A percentile compares a stretch with the other conserved stretches of the same genome.
Evolutionary conservation across 2,329 filamentous ascomycete genomes (phyloP).

Genomic region (Alternaria panax): DNA sequence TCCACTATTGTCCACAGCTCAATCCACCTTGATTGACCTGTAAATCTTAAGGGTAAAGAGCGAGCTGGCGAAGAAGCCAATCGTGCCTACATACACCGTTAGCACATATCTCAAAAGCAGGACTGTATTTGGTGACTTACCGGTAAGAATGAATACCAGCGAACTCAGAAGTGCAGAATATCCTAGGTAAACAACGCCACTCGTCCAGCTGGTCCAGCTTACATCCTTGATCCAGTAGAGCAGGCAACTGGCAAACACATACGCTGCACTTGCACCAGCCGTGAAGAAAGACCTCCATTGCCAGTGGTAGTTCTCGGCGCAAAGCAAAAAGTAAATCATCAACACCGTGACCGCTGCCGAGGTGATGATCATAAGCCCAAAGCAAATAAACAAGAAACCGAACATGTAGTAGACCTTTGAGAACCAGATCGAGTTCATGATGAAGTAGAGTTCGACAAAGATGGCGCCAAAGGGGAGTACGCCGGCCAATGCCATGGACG

Average conservation of each 20-base stretch:
- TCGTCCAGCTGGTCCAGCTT: conserved; percentile 82
- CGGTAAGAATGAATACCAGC: conserved; percentile 91
- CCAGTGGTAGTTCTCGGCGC: conserved; percentile 98
- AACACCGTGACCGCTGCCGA: conserved; percentile 90
- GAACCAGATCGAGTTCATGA: conserved; percentile 99
- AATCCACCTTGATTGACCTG: conserved; percentile 97
- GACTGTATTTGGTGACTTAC: conserved; percentile 61
- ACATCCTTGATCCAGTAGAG: conserved; percentile 91
- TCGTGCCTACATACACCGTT: conserved; percentile 70
- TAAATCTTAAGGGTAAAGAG: conserved; percentile 95
- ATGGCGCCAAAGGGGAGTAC: conserved; percentile 95
- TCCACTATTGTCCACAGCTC: neutral
- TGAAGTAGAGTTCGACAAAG: conserved; percentile 98
- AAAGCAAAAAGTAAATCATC: conserved; percentile 95
- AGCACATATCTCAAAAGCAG: conserved; percentile 1
- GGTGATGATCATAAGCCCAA: conserved; percentile 95
- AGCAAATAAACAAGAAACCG: conserved; percentile 97
- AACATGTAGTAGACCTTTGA: conserved; percentile 99
- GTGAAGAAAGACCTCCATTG: conserved; percentile 96
- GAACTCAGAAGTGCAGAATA: conserved; percentile 91
- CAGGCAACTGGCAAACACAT: conserved; percentile 90
- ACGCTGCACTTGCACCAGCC: conserved; percentile 86
- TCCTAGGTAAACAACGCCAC: conserved; percentile 89
- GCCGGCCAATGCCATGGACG: conserved; percentile 90
- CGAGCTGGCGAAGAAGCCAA: conserved; percentile 96